phyloP scores from a whole-genome alignment of 108 stramenopile species.

The Skeletonema menzelii region DNA sequence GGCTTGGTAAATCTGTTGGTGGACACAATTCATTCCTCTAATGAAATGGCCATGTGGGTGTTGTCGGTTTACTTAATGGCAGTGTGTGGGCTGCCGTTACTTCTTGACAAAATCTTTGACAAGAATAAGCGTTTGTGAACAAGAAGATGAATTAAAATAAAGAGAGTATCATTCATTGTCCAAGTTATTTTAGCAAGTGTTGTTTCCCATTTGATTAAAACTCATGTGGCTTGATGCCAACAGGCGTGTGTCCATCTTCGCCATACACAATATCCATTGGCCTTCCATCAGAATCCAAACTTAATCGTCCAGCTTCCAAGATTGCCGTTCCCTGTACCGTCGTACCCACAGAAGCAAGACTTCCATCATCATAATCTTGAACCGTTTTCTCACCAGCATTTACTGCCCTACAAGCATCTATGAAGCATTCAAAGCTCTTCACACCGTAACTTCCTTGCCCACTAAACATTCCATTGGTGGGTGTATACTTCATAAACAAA shows the following conservation, averaged over 20 bases:
- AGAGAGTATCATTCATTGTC: background rate
- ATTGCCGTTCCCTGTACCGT: conserved; percentile 98
- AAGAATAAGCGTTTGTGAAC: background rate
- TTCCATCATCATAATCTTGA: conserved; percentile 86
- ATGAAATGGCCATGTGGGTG: conserved; percentile 55
- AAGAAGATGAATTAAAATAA: background rate
- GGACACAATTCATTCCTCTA: conserved; percentile 70
- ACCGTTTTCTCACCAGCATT: conserved; percentile 64
- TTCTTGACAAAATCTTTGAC: conserved; percentile 24
- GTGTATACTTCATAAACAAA: conserved; percentile 99
- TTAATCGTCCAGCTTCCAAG: conserved; percentile 93
- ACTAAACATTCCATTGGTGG: conserved; percentile 92
- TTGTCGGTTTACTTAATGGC: conserved; percentile 58
- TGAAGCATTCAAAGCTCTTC: conserved; percentile 89
- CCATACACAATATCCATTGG: conserved; percentile 93
- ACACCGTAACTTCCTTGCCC: conserved; percentile 98
- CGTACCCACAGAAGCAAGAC: conserved; percentile 90
- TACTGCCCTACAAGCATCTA: conserved; percentile 62
- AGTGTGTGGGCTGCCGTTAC: conserved; percentile 49
- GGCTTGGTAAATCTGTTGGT: conserved; percentile 85
- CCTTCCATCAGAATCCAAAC: conserved; percentile 82
- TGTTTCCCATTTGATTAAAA: conserved; percentile 24
- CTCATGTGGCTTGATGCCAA: conserved; percentile 62
- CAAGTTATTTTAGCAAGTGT: background rate
- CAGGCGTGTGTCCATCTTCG: conserved; percentile 51